These are phyloP conservation scores for Madurella mycetomatis DNA, from an alignment of 2,329 filamentous ascomycete genomes.

Conservation along the genomic window DNA sequence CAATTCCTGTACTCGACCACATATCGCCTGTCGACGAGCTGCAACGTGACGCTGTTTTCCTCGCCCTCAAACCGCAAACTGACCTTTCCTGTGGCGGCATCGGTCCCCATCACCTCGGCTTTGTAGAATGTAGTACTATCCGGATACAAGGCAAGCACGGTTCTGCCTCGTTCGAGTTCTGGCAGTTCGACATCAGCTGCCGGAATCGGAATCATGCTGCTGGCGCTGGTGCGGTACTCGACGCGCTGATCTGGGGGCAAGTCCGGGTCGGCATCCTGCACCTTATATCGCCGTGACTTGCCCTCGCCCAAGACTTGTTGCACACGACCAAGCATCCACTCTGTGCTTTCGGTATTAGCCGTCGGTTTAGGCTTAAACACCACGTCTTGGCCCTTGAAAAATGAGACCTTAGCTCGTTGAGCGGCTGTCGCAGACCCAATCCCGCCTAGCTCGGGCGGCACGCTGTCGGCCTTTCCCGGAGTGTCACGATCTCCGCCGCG, in stretches of 20 bases:
- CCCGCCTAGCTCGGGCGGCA: slow-evolving; percentile 40
- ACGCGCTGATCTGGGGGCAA: slow-evolving; percentile 56
- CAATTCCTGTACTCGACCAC: slow-evolving; percentile 61
- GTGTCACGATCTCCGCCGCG: slow-evolving; percentile 46
- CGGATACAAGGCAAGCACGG: slow-evolving; percentile 73
- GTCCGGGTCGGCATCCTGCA: slow-evolving; percentile 75
- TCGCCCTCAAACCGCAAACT: slow-evolving; percentile 75
- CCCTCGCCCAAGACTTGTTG: slow-evolving; percentile 71
- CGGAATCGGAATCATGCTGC: slow-evolving; percentile 73
- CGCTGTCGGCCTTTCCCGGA: slow-evolving; percentile 53
- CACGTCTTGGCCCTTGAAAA: slow-evolving; percentile 59
- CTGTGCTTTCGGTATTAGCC: slow-evolving; percentile 45
- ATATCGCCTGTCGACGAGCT: slow-evolving; percentile 70
- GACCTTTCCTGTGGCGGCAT: slow-evolving; percentile 48
- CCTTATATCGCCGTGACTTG: slow-evolving; percentile 72
- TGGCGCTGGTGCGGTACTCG: slow-evolving; percentile 67
- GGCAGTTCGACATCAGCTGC: slow-evolving; percentile 49
- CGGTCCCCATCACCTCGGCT: slow-evolving; percentile 71
- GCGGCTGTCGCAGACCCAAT: slow-evolving; percentile 34
- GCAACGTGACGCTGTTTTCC: slow-evolving; percentile 67
- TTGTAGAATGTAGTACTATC: slow-evolving; percentile 84
- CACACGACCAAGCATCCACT: slow-evolving; percentile 75
- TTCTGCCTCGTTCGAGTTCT: slow-evolving; percentile 63
- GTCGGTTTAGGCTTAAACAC: slow-evolving; percentile 59
- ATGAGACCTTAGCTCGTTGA: slow-evolving; percentile 50